Conservation (phyloP, 208 protist genomes). For the Acanthamoeba divionensis region DNA sequence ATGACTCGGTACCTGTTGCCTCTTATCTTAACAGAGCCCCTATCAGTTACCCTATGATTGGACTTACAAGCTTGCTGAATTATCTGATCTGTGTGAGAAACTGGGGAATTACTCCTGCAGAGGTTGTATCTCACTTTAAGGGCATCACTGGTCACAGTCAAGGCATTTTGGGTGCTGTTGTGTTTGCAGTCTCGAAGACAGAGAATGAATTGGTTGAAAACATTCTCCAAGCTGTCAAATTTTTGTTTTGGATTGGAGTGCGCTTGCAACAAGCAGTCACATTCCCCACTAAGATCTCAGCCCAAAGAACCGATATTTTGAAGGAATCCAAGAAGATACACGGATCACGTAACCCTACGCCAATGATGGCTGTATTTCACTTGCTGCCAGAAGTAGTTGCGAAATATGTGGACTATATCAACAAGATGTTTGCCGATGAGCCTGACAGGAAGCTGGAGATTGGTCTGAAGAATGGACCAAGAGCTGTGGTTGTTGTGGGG, state of each 20-base stretch:
- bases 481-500: slow-evolving; percentile 69
- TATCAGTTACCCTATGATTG: slow-evolving; percentile 74
- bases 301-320: slow-evolving; percentile 57
- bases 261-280: slow-evolving; percentile 61
- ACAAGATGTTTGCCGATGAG: slow-evolving; percentile 66
- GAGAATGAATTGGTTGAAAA: slow-evolving; percentile 65
- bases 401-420: slow-evolving; percentile 65
- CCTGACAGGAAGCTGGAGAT: slow-evolving; percentile 57
- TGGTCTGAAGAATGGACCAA: slow-evolving; percentile 63
- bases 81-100: slow-evolving; percentile 66
- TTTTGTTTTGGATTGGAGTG: slow-evolving; percentile 75
- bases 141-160: slow-evolving; percentile 70
- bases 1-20: neutral
- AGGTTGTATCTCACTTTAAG: slow-evolving; percentile 58
- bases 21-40: slow-evolving; percentile 69
- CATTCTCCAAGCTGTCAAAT: slow-evolving; percentile 49
- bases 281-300: slow-evolving; percentile 53
- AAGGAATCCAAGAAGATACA: slow-evolving; percentile 62
- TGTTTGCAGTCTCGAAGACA: slow-evolving; percentile 56
- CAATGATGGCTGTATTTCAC: slow-evolving; percentile 66
- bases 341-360: slow-evolving; percentile 68
- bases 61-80: slow-evolving; percentile 72
- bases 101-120: slow-evolving; percentile 56
- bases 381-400: slow-evolving; percentile 54
- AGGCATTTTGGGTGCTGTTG: slow-evolving; percentile 75